These are phyloP conservation scores for Phialocephala sp. DNA, from an alignment of 2,329 filamentous ascomycete genomes.

Conservation along the genomic window DNA sequence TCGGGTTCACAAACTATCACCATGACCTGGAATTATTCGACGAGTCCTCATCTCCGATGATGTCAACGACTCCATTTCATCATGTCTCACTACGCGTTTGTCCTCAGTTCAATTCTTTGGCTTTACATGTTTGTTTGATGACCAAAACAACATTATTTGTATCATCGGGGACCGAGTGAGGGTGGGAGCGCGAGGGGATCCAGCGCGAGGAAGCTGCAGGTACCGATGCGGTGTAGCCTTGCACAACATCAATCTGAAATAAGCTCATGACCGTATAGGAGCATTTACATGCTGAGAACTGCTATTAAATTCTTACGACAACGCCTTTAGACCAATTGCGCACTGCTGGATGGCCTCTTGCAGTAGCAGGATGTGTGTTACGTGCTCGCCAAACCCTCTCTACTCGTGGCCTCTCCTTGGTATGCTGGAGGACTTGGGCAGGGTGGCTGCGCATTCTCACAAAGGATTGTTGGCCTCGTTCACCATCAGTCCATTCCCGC, in stretches of 20 bases:
- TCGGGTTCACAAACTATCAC: background rate
- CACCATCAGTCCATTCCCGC: conserved; percentile 2
- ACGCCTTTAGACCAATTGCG: background rate
- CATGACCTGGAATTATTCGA: background rate
- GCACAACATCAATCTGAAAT: conserved; percentile 4
- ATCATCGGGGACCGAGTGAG: background rate
- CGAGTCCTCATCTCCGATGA: conserved; percentile 18
- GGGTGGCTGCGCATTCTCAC: conserved; percentile 6
- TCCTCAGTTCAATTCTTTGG: background rate
- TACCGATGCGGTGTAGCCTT: background rate
- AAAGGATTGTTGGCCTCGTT: conserved; percentile 9
- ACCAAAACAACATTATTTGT: background rate
- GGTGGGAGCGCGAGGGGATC: background rate
- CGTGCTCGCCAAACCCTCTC: conserved; percentile 1
- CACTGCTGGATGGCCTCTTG: background rate
- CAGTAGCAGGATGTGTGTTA: background rate
- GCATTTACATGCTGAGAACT: conserved; percentile 1
- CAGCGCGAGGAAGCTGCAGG: background rate
- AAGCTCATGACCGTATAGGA: background rate
- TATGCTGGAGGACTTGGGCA: background rate
- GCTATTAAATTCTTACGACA: background rate
- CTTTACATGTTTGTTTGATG: background rate
- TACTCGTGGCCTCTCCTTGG: background rate
- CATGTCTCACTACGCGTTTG: conserved; percentile 4
- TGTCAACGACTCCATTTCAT: conserved; percentile 10